Percentiles rank a stretch among this genome's conserved stretches.
These are phyloP conservation scores for Malus sieversii DNA, from an alignment of 306 rosid genomes.

Conservation along the genomic window DNA sequence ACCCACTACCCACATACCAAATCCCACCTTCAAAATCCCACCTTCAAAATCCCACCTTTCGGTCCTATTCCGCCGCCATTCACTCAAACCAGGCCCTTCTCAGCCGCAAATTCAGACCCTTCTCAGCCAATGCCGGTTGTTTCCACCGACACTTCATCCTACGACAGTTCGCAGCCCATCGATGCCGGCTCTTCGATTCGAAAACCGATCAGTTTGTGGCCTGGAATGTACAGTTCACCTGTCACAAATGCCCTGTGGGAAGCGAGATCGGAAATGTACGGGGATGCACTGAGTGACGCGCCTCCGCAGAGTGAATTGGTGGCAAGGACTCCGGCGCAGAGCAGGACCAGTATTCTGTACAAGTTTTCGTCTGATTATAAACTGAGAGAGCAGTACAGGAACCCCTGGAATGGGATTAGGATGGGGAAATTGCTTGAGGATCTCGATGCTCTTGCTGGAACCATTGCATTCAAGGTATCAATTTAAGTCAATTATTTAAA, in stretches of 20 bases:
- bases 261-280: conserved; percentile 52
- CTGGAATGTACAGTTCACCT: conserved; percentile 69
- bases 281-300: background rate
- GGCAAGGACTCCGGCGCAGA: conserved; percentile 40
- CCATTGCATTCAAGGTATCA: conserved; percentile 67
- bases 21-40: background rate
- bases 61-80: background rate
- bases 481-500: background rate
- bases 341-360: conserved; percentile 61
- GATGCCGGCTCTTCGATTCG: conserved; percentile 67
- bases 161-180: conserved; percentile 16
- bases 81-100: background rate
- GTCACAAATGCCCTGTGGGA: conserved; percentile 86
- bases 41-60: background rate
- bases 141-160: conserved; percentile 4
- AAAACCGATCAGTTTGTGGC: conserved; percentile 62
- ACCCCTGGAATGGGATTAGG: conserved; percentile 71
- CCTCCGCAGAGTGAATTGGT: conserved; percentile 13
- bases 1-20: background rate
- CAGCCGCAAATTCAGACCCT: background rate
- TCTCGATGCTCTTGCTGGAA: conserved; percentile 87
- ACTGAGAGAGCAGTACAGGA: conserved; percentile 75
- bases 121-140: background rate
- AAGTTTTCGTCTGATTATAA: conserved; percentile 55
- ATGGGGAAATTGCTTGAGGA: conserved; percentile 83